Evolutionary conservation across 106 monocot genomes (phyloP), one percentile per base, ranked within the genome.

Genomic region (Dioscorea dumetorum): DNA sequence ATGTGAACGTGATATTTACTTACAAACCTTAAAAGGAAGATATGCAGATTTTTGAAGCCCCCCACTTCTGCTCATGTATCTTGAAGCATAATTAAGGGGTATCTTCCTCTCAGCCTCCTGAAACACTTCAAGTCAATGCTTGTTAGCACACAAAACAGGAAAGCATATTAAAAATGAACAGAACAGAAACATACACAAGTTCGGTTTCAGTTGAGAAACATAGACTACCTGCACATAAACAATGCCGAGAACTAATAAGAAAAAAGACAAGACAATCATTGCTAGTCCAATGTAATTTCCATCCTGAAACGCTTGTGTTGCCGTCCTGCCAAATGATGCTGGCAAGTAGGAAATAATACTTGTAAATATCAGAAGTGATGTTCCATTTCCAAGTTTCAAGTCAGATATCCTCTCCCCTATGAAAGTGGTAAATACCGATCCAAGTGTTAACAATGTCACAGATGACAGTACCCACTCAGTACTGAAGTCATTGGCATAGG

Each of bases 31-130:
- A 67, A 99, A 99, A 67, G 99, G 93, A 73, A 99, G 90, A 71
- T 99, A 93, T 51, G 99, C 93, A 69, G 99, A 90, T 70, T 87
- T 93, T 70, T 93, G 81, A 73, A 93, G 82, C 35, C 87, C 93
- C 24, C 81, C 77, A 75, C 81, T 83, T 69, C 86, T 84, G 59
- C 88, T 95, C 73, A 74, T 91, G 74, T 87, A 99, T 76, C 99
- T 84, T 66, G 99, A 99, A 73, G 99, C 99, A 83, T 99, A 99
- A 70, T 99, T 99, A 75, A 99, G 90, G 49, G 99, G 99, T 67
- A 99, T 99, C 79, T 99, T 99, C 72, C 99, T 84, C 81, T 99
- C 99, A 49, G 99, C 99, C 83, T 99, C 99, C 99, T 99, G 81
- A 72, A 69, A 80, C 33, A 57, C 84, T 84, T 74, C 58, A 71